Percentiles rank a stretch among this genome's conserved stretches.
These are phyloP conservation scores for Amoeboaphelidium protococcarum DNA, from an alignment of 371 early-diverging fungal species.

Conservation along the genomic window DNA sequence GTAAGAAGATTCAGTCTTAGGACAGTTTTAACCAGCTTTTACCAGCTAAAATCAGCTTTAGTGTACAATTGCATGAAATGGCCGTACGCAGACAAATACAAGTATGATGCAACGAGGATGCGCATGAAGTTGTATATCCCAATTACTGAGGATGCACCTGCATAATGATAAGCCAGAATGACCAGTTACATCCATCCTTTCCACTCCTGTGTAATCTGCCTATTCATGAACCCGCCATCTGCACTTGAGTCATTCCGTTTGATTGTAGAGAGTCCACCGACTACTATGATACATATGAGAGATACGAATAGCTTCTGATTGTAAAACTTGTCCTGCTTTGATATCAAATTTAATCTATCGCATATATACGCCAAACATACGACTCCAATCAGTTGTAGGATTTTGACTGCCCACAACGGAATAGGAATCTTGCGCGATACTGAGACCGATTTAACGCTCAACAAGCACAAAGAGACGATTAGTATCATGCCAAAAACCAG, in stretches of 20 bases:
- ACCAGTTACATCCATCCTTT: constrained; percentile 60
- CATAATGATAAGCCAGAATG: constrained; percentile 41
- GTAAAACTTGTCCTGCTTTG: constrained; percentile 30
- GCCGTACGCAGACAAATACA: constrained; percentile 56
- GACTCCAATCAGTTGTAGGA: not conserved
- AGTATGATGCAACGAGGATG: constrained; percentile 35
- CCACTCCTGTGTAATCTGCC: constrained; percentile 54
- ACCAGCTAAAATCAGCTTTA: constrained; percentile 30
- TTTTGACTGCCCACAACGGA: not conserved
- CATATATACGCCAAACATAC: not conserved
- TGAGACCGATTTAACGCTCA: constrained; percentile 18
- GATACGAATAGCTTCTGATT: constrained; percentile 14
- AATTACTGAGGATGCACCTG: constrained; percentile 28
- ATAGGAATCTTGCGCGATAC: constrained; percentile 11
- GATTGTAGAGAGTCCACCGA: constrained; percentile 21
- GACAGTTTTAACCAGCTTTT: constrained; percentile 17
- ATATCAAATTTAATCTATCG: constrained; percentile 37
- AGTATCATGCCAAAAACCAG: constrained; percentile 19
- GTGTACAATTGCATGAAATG: constrained; percentile 37
- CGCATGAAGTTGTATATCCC: constrained; percentile 39
- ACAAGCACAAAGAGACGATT: constrained; percentile 11
- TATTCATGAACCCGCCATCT: constrained; percentile 28
- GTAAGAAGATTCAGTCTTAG: constrained; percentile 38
- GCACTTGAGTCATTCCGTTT: constrained; percentile 11
- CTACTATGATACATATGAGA: constrained; percentile 12